These are phyloP conservation scores for Cenococcum geophilum DNA, from an alignment of 495 filamentous ascomycete species.

Conservation along the genomic window DNA sequence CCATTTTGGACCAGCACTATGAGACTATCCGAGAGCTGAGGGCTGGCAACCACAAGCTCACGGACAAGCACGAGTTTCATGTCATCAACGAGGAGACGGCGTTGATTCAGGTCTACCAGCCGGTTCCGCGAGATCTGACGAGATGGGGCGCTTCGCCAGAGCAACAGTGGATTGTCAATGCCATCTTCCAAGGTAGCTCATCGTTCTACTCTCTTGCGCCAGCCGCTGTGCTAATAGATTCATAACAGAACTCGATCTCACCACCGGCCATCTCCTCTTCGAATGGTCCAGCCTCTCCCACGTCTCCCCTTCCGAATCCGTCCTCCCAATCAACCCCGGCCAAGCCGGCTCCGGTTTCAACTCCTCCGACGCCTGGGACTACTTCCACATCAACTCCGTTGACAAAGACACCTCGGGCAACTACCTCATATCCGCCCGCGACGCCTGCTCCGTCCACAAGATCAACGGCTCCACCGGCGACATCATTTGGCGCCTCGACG, in stretches of 20 bases:
- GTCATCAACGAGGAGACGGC: constrained; percentile 43
- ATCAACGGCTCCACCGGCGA: constrained; percentile 39
- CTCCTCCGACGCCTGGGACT: constrained; percentile 35
- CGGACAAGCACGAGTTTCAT: constrained; percentile 52
- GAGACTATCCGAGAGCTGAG: constrained; percentile 50
- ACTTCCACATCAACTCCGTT: constrained; percentile 42
- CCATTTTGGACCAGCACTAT: constrained; percentile 48
- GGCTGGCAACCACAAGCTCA: constrained; percentile 48
- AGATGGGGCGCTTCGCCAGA: constrained; percentile 38
- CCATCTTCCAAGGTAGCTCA: constrained; percentile 41
- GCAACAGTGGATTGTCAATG: constrained; percentile 45
- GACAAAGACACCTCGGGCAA: constrained; percentile 36
- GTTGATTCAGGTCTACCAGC: constrained; percentile 42
- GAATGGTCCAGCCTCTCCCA: constrained; percentile 40
- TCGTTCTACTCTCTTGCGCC: neutral
- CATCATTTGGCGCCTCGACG: constrained; percentile 45
- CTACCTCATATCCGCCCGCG: constrained; percentile 44
- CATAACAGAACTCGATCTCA: constrained; percentile 41
- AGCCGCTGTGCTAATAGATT: neutral
- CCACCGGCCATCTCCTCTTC: constrained; percentile 39
- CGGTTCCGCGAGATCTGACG: constrained; percentile 37
- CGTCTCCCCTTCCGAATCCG: constrained; percentile 44
- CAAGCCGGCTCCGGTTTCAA: constrained; percentile 47
- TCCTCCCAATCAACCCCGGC: constrained; percentile 49
- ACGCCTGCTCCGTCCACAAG: constrained; percentile 37